Evolutionary conservation across 768 basidiomycete species (phyloP), one percentile per base, ranked within the genome.

Genomic region (Daedalea quercina): DNA sequence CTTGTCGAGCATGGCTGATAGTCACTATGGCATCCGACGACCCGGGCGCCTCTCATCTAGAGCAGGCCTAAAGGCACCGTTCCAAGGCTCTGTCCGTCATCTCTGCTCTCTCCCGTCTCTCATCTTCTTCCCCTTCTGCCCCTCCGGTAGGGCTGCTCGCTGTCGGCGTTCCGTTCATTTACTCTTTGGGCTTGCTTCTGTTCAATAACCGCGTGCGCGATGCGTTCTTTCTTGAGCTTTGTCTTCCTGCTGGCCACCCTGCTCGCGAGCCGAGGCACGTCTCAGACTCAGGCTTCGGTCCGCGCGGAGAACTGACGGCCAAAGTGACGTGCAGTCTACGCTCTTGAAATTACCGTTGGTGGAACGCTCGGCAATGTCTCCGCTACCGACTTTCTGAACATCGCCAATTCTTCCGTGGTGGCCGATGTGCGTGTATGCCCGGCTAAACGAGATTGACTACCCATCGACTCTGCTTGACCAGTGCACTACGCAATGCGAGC

Each of bases 311-410:
- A 12, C 25, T 33, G 31, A 47, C 52, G 40, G 31, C n/a, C n/a
- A n/a, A n/a, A 51, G n/a, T 35, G 31, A 41, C 24, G 67, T 44
- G 3, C 41, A 69, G 78, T 66, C 31, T 58, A 77, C 51, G 71
- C 79, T 23, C 73, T 85, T 66, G 76, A 71, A 54, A 71, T 87
- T 59, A 67, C 69, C 37, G 60, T 82, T 33, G 72, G 70, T 34
- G 69, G 66, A 19, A 48, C 58, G 52, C 58, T 69, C 17, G 66
- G 65, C 9, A 68, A 54, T 47, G 60, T 84, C 49, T 56, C 66
- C 42, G 71, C 78, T 7, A 59, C 60, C 11, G 60, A 83, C 26
- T 72, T 84, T 47, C 68, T 86, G 35, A 60, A 63, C 9, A 69
- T 73, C 51, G 31, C 55, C 19, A 15, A 40, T 15, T 40, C 37